phyloP scores from a whole-genome alignment of 1,284 basidiomycete genomes.

The Cryptococcus sp. region DNA sequence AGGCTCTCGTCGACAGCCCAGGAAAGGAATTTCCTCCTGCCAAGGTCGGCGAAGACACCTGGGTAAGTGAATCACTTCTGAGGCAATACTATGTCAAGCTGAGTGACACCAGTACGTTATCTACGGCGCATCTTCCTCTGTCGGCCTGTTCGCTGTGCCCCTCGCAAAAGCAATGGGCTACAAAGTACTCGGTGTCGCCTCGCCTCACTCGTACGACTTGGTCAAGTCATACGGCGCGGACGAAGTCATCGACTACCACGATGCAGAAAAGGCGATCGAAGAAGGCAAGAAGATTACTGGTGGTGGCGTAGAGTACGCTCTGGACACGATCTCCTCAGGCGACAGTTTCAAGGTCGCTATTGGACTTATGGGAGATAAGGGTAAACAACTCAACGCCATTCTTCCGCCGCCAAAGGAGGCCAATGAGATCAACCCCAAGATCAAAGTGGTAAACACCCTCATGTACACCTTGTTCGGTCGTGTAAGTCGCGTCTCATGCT shows the following conservation, averaged over 20 bases:
- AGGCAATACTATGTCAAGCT: neutral
- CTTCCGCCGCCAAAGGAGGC: constrained; percentile 19
- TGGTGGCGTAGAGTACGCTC: constrained; percentile 32
- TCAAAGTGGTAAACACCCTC: constrained; percentile 34
- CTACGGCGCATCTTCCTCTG: constrained; percentile 55
- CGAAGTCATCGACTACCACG: constrained; percentile 38
- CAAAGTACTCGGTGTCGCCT: constrained; percentile 54
- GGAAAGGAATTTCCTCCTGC: constrained; percentile 39
- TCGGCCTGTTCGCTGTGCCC: constrained; percentile 57
- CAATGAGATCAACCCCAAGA: constrained; percentile 24
- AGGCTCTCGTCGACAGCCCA: constrained; percentile 47
- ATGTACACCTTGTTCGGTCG: constrained; percentile 42
- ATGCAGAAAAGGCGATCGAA: constrained; percentile 25
- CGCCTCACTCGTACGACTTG: constrained; percentile 53
- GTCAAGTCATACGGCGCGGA: constrained; percentile 56
- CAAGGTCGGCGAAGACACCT: constrained; percentile 22
- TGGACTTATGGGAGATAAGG: constrained; percentile 23
- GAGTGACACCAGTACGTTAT: constrained; percentile 43
- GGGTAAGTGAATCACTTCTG: constrained; percentile 18
- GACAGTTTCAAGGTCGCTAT: constrained; percentile 32
- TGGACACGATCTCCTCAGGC: constrained; percentile 44
- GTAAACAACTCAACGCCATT: constrained; percentile 36
- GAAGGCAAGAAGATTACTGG: constrained; percentile 37
- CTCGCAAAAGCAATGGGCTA: constrained; percentile 55
- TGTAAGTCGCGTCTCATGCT: constrained; percentile 13